Base-by-base conservation (phyloP, 2,329 filamentous ascomycete species). In the Drechslerella dactyloides region DNA sequence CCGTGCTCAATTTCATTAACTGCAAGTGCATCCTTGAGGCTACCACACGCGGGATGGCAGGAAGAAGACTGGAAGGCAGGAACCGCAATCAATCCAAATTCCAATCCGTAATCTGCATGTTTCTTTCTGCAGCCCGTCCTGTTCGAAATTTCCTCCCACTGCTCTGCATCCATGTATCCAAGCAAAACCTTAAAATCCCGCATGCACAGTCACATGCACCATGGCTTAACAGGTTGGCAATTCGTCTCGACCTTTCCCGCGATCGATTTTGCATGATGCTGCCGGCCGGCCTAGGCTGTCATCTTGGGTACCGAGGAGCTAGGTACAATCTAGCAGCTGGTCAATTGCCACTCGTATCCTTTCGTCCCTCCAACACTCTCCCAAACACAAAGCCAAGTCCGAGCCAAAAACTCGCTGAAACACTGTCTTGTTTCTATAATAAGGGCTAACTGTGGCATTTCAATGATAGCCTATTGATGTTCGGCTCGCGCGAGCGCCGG, bases 271-370 rank as follows among this genome's bases (percentile, higher is more conserved):
- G 44, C 44, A 48, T 21, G 44, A 48, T 21, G 44, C n/a, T n/a
- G n/a, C n/a, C n/a, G n/a, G n/a, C 27, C 27, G 27, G 15, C 44
- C 44, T 48, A 48, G 44, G 44, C 44, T 48, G 44, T 48, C 44
- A 53, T 54, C 58, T 35, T 52, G 46, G 33, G 57, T 42, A 23
- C 13, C 48, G 50, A 23, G n/a, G 15, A 44, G 27, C 66, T 70
- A 70, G 66, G 52, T 50, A 53, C 40, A 70, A 70, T 63, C 27
- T 23, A 59, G 66, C 40, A 70, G 40, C 59, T 70, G 57, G 54
- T 70, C 50, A 54, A 51, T 59, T 61, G 44, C 63, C 33, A 59
- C 59, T 23, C 33, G 21, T 53, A 54, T 23, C 6, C 17, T 48
- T 19, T 19, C 44, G 19, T 19, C 44, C n/a, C 5, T 10, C 19